A percentile compares a stretch with the other conserved stretches of the same genome.
Evolutionary conservation across 441 rosid species (phyloP).

Genomic region (Bocquillonia castaneifolia): DNA sequence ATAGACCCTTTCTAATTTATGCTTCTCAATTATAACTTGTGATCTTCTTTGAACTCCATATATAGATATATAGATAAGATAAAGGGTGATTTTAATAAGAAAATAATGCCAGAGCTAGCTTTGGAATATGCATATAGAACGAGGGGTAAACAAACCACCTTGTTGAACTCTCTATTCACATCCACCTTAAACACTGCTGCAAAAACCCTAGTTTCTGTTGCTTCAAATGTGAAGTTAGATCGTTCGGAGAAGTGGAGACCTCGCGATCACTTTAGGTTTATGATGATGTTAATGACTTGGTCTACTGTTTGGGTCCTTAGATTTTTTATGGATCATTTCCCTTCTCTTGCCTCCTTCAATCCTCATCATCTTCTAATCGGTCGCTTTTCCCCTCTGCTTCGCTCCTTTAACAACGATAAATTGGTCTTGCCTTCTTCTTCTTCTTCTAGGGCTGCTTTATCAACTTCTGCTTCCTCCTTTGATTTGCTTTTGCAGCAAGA

Average conservation of each 20-base stretch:
- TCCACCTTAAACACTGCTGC: conserved; percentile 59
- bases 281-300: conserved; percentile 63
- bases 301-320: conserved; percentile 50
- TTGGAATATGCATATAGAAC: conserved; percentile 13
- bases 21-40: background rate
- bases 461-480: conserved; percentile 33
- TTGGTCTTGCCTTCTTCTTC: conserved; percentile 6
- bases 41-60: too few relatives aligned
- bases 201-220: conserved; percentile 50
- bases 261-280: conserved; percentile 59
- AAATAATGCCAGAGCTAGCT: background rate
- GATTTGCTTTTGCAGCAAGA: conserved; percentile 43
- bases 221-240: conserved; percentile 39
- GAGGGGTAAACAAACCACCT: conserved; percentile 31
- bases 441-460: conserved; percentile 24
- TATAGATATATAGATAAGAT: too few relatives aligned
- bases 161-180: conserved; percentile 54
- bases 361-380: conserved; percentile 19
- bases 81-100: too few relatives aligned
- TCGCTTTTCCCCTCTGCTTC: conserved; percentile 6
- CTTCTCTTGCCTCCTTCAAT: conserved; percentile 22
- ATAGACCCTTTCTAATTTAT: background rate
- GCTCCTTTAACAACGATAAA: background rate
- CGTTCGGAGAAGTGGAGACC: conserved; percentile 45
- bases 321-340: conserved; percentile 52